Evolutionary conservation across 371 early-diverging fungal genomes (phyloP), one percentile per base, ranked within the genome.

Genomic region (Capillidium rhysosporum): DNA sequence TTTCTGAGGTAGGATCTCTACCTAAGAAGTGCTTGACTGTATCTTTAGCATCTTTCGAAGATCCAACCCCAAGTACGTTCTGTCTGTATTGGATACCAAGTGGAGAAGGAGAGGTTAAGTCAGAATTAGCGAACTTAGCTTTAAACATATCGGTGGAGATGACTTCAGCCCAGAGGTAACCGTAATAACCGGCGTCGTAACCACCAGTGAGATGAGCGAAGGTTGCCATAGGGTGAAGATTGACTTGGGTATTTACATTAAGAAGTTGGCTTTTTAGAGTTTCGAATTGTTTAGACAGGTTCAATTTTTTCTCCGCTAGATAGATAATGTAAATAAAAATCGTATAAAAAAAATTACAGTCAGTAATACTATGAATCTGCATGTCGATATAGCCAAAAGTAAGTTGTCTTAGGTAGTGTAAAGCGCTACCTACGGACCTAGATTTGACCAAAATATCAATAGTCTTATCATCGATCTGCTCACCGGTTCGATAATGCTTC

Each of bases 61-160:
- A 75, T 20, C 87, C 87, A 47, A 76, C 82, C 29, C 63, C 66
- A 29, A 86, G 70, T 59, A 86, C 77, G 24, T 69, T 59, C 30
- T 68, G 63, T 56, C 84, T 72, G 59, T 82, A 84, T 46, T 73
- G 67, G 40, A 62, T 58, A 30, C 83, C 86, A 8, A 67, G 65
- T 57, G 69, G 41, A 4, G 62, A 46, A 26, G 45, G 25, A 1
- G 38, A 7, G 12, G 29, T n/a, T 3, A 47, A 24, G 10, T 46
- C 55, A 3, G 18, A 39, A 7, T 31, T 46, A 39, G 49, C 40
- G 54, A 67, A 67, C 10, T 61, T 57, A 52, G 79, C 77, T 52
- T 68, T 79, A 64, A 71, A 91, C 78, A 92, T 84, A 57, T 90
- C 92, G 28, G 83, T 80, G 0, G 85, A 79, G 60, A 79, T 86